Conservation (phyloP, 2,329 filamentous ascomycete species). For the Fusarium staphyleae region DNA sequence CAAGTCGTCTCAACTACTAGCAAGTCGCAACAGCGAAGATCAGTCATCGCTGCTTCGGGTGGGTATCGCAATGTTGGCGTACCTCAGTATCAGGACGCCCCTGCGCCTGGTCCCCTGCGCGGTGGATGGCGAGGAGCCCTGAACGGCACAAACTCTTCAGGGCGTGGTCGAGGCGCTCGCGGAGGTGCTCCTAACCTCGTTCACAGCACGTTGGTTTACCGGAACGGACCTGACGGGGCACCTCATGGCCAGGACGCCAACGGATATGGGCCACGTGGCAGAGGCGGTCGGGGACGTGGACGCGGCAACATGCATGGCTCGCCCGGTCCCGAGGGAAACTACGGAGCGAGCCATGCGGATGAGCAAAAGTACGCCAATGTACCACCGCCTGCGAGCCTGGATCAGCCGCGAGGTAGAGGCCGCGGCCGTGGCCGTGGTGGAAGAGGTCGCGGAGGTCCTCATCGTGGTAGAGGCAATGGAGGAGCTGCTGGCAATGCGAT, state of each 20-base stretch:
- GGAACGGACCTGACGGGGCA: constrained; percentile 47
- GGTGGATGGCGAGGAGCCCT: constrained; percentile 66
- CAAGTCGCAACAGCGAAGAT: constrained; percentile 58
- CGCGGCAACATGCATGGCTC: constrained; percentile 41
- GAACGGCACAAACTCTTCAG: constrained; percentile 53
- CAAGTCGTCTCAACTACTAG: constrained; percentile 77
- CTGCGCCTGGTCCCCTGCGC: constrained; percentile 61
- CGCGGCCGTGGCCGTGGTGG: constrained; percentile 52
- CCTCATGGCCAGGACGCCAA: constrained; percentile 42
- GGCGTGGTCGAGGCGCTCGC: constrained; percentile 48
- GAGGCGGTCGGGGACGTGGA: constrained; percentile 45
- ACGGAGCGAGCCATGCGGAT: constrained; percentile 19
- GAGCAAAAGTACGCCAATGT: constrained; percentile 59
- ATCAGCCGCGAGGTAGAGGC: constrained; percentile 52
- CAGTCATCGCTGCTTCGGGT: constrained; percentile 57
- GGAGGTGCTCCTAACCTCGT: constrained; percentile 54
- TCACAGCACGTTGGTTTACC: constrained; percentile 62
- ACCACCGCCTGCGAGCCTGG: constrained; percentile 66
- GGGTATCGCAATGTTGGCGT: constrained; percentile 63
- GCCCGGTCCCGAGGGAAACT: constrained; percentile 27
- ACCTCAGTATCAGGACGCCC: constrained; percentile 67
- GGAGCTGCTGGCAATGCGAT: constrained; percentile 25
- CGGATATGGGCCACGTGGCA: constrained; percentile 36
- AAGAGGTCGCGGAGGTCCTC: constrained; percentile 47
- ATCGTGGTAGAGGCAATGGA: constrained; percentile 46